Percentiles rank a stretch among this genome's conserved stretches.
Evolutionary conservation across 371 early-diverging fungal species (phyloP).

Genomic region (Parasitella parasitica): DNA sequence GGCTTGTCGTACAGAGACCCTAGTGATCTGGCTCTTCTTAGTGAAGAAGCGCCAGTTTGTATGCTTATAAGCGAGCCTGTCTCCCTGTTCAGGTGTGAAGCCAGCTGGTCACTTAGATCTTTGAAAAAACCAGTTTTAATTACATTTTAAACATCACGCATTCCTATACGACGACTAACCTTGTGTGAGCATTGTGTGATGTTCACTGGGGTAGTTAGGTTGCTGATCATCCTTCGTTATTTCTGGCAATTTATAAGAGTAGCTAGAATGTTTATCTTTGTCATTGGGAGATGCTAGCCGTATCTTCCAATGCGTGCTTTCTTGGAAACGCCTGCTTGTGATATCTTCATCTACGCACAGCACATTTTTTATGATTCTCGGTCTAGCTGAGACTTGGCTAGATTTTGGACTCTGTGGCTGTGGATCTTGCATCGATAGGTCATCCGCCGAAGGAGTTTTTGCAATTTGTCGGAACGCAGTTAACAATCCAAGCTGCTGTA

Average conservation of each 20-base stretch:
- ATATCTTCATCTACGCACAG: constrained; percentile 24
- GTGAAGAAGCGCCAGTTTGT: background rate
- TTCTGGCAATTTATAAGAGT: background rate
- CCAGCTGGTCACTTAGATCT: background rate
- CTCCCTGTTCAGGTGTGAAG: background rate
- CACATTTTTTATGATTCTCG: constrained; percentile 14
- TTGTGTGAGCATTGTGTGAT: background rate
- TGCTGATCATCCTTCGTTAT: background rate
- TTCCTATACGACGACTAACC: background rate
- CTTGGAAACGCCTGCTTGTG: background rate
- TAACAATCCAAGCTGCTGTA: constrained; percentile 30
- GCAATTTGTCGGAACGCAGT: constrained; percentile 12
- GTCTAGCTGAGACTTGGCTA: background rate
- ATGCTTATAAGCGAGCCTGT: background rate
- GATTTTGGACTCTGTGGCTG: background rate
- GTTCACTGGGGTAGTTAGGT: background rate
- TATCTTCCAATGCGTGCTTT: constrained; percentile 17
- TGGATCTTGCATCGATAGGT: background rate
- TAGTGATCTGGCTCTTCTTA: constrained; percentile 13
- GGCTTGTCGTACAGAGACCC: constrained; percentile 1
- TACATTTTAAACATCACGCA: background rate
- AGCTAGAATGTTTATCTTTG: background rate
- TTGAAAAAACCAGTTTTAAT: background rate
- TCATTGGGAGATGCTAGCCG: constrained; percentile 10
- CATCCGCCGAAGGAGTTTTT: background rate